These are phyloP conservation scores for Fusarium praegraminearum DNA, from an alignment of 2,329 filamentous ascomycete genomes.

Conservation along the genomic window DNA sequence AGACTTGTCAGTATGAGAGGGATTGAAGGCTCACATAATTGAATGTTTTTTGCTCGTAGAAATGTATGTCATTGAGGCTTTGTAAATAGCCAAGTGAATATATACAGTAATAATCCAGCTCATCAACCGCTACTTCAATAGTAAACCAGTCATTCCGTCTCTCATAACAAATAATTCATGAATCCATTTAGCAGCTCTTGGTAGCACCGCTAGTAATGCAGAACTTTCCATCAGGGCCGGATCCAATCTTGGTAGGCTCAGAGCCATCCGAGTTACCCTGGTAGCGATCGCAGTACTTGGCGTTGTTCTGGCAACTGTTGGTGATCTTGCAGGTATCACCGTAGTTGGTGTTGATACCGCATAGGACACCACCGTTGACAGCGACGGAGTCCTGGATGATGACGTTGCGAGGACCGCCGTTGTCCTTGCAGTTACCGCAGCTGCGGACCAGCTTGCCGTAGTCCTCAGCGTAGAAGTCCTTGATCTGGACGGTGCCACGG, in stretches of 20 bases:
- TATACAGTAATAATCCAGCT: neutral
- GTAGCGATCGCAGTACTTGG: conserved; percentile 42
- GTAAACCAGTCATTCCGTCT: neutral
- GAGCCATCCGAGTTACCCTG: conserved; percentile 37
- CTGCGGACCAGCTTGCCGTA: conserved; percentile 62
- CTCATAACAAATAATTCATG: neutral
- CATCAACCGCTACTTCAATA: neutral
- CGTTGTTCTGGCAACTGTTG: conserved; percentile 40
- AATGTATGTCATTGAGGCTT: neutral
- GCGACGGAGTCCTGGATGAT: conserved; percentile 40
- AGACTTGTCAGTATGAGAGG: neutral
- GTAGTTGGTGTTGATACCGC: conserved; percentile 47
- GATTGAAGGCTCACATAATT: neutral
- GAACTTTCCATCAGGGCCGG: conserved; percentile 41
- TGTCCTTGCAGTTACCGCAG: conserved; percentile 56
- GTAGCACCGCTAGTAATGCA: conserved; percentile 30
- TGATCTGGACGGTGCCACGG: conserved; percentile 54
- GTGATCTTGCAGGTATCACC: conserved; percentile 45
- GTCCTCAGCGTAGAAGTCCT: conserved; percentile 51
- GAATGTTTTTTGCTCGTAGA: neutral
- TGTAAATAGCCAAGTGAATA: neutral
- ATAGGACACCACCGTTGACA: conserved; percentile 40
- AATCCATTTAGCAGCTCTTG: conserved; percentile 29
- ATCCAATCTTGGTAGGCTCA: conserved; percentile 44
- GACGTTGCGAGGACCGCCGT: conserved; percentile 39